phyloP scores from a whole-genome alignment of 768 basidiomycete genomes.

The Hericium alpestre region DNA sequence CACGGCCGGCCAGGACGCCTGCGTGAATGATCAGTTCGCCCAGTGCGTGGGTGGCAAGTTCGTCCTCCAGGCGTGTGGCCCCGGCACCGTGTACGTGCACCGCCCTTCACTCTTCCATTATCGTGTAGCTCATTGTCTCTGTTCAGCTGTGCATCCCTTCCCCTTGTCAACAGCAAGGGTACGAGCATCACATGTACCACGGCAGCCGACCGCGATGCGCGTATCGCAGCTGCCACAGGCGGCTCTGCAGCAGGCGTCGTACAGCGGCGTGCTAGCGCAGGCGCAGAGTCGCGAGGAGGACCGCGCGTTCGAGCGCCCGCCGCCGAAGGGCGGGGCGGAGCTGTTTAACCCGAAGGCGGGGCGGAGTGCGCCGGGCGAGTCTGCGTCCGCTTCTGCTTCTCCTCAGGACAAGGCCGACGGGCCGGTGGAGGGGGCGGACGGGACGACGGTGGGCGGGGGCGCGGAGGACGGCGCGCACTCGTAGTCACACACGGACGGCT shows the following conservation, averaged over 20 bases:
- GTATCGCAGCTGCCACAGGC: constrained; percentile 29
- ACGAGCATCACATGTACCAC: constrained; percentile 45
- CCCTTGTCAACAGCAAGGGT: constrained; percentile 37
- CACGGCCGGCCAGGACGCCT: constrained; percentile 34
- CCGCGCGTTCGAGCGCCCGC: constrained; percentile 34
- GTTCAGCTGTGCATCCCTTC: constrained; percentile 31
- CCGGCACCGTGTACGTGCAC: constrained; percentile 14
- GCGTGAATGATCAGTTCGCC: constrained; percentile 38
- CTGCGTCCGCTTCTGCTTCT: not conserved
- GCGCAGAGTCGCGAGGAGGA: constrained; percentile 32
- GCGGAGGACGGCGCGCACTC: not conserved
- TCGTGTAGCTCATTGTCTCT: not conserved
- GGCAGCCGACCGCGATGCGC: constrained; percentile 32
- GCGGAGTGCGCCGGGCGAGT: not conserved
- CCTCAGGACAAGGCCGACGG: not conserved
- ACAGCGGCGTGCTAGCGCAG: constrained; percentile 12
- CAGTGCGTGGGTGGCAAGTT: constrained; percentile 42
- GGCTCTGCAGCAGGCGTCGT: constrained; percentile 15
- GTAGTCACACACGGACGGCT: not conserved
- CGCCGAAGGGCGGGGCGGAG: constrained; percentile 33
- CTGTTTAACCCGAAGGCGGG: constrained; percentile 25
- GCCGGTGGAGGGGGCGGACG: constrained; percentile 6
- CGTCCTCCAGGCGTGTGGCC: constrained; percentile 17
- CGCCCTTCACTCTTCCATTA: not conserved
- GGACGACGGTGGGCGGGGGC: constrained; percentile 3